phyloP scores from a whole-genome alignment of 352 stramenopile genomes.

The Phytopythium vexans region DNA sequence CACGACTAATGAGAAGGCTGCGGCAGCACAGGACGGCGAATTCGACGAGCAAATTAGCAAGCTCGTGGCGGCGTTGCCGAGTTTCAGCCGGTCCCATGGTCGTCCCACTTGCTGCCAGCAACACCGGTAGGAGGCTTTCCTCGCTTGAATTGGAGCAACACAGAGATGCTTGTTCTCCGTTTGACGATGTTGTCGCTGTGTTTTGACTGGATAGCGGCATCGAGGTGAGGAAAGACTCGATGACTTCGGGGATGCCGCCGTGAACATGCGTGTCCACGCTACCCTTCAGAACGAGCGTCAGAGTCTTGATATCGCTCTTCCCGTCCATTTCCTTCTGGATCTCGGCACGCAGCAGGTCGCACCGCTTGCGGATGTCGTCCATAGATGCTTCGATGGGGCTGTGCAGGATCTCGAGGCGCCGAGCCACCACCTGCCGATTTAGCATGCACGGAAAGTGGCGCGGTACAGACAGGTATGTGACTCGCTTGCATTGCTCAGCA shows the following conservation, averaged over 20 bases:
- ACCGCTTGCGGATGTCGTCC: slow-evolving; percentile 75
- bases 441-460: slow-evolving; percentile 47
- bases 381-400: slow-evolving; percentile 75
- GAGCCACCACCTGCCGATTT: slow-evolving; percentile 39
- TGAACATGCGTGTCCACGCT: slow-evolving; percentile 81
- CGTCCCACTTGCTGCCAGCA: slow-evolving; percentile 32
- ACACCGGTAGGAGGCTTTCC: neutral
- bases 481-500: slow-evolving; percentile 68
- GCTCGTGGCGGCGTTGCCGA: slow-evolving; percentile 30
- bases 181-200: neutral
- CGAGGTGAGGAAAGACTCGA: slow-evolving; percentile 55
- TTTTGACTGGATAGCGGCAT: no score
- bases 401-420: slow-evolving; percentile 37
- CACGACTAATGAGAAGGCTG: slow-evolving; percentile 58
- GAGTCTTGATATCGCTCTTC: slow-evolving; percentile 60
- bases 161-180: neutral
- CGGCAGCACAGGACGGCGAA: slow-evolving; percentile 58
- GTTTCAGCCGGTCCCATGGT: slow-evolving; percentile 31
- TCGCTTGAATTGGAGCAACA: neutral
- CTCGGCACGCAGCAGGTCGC: slow-evolving; percentile 43
- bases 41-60: slow-evolving; percentile 52
- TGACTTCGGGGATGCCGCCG: slow-evolving; percentile 66
- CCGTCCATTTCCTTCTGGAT: slow-evolving; percentile 45
- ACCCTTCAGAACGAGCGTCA: slow-evolving; percentile 77
- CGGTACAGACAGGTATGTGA: slow-evolving; percentile 41